Percentiles rank a stretch among this genome's conserved stretches.
Evolutionary conservation across 345 rosid genomes (phyloP).

Genomic region (Syzygium jambos): DNA sequence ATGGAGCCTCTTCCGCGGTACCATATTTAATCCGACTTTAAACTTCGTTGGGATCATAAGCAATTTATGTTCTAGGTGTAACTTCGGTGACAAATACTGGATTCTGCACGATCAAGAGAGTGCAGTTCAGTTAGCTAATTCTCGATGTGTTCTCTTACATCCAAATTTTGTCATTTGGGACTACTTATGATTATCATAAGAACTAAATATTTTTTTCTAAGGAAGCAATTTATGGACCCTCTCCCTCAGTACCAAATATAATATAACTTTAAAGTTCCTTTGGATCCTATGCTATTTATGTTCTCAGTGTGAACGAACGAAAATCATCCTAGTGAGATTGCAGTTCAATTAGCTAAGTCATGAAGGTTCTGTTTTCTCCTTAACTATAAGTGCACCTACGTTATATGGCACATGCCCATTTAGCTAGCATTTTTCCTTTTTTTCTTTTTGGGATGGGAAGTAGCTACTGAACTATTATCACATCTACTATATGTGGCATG

Average conservation of each 20-base stretch:
- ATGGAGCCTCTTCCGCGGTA: background rate
- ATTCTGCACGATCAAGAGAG: background rate
- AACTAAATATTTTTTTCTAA: background rate
- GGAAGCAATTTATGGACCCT: background rate
- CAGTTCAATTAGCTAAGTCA: background rate
- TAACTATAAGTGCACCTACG: background rate
- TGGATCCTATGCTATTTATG: background rate
- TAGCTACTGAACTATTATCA: background rate
- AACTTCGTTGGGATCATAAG: background rate
- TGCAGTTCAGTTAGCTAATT: background rate
- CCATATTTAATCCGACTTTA: background rate
- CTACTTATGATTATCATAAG: background rate
- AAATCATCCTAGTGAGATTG: background rate
- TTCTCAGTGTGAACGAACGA: background rate
- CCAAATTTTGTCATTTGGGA: background rate
- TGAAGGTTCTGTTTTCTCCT: background rate
- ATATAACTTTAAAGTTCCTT: background rate
- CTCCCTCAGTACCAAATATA: background rate
- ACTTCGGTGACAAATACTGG: background rate
- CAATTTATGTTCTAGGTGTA: background rate
- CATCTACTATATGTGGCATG: background rate
- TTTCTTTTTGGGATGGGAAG: background rate
- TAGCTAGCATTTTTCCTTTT: background rate
- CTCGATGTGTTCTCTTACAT: background rate
- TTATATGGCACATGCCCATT: background rate